Base-by-base conservation (phyloP, 2,329 filamentous ascomycete genomes). In the Pyricularia sp. region DNA sequence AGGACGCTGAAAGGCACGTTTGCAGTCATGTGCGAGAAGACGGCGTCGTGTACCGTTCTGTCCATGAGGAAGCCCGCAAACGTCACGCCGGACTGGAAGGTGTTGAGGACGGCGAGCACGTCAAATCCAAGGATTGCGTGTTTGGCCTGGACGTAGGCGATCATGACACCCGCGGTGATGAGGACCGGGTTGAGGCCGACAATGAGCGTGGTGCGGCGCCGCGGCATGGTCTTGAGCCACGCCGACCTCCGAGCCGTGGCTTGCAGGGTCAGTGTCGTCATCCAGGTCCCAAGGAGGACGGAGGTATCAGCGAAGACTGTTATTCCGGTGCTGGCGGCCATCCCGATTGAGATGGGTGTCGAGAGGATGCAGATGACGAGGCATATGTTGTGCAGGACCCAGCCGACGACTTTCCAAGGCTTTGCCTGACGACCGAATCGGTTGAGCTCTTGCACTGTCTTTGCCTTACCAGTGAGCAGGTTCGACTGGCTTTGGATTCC, bases 211-310 rank as follows among this genome's bases (percentile, higher is more conserved):
- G 67, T 69, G 26, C 69, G 73, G 64, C 71, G 64, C 7, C 69
- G 69, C 1, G 66, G 65, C 0, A 66, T 63, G 1, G 59, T 16
- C 0, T 19, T 49, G 5, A 67, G 68, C 5, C 65, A 8, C 0
- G 19, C 55, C 0, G 68, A 67, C 0, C 26, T 44, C 1, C 35
- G 35, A 10, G 28, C 19, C n/a, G 7, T 55, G 12, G 69, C 61
- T 13, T 82, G 81, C 2, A 76, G 64, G 0, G 71, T 70, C 2
- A 79, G 73, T 5, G 75, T 75, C 19, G 72, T 70, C 12, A 78
- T 75, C 83, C 84, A 86, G 57, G 80, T 67, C 53, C 80, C 78
- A 69, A 81, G 78, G 4, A 84, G 71, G 13, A 79, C 72, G 28
- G 76, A 77, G 0, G 78, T 78, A 49, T 84, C 78, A 4, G 84